Evolutionary conservation across 805 yeast species (phyloP), one percentile per base, ranked within the genome.

Genomic region (Wickerhamiella australiensis): DNA sequence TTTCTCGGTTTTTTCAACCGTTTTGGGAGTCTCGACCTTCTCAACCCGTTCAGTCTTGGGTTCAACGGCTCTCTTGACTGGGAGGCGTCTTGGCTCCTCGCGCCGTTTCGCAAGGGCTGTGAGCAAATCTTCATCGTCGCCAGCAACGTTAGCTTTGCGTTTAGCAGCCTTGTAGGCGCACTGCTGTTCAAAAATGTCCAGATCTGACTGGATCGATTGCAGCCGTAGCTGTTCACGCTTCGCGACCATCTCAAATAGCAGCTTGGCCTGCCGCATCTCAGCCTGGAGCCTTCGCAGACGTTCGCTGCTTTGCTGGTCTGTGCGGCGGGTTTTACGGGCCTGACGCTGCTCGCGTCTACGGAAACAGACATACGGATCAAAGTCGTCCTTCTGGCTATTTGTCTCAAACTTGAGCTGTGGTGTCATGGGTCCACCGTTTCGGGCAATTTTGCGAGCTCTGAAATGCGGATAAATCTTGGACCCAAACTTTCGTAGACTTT

Each of bases 301-400:
- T 64, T 88, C 96, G 12, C 87, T 81, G 57, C 92, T 86, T 58
- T 86, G 84, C 29, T 84, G 76, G 68, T 92, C 98, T 0, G 96
- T 85, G 55, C 97, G 78, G 65, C 98, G 78, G 0, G 98, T 92
- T 65, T 92, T 92, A 65, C 98, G 82, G 26, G 94, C 92, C 62
- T 85, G 96, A 56, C 98, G 78, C 56, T 86, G 82, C 61, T 88
- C 97, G 65, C 98, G 82, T 57, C 96, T 79, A 60, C 98, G 77
- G 71, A 92, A 92, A 68, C 96, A 86, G 37, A 86, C 82, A 65
- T 92, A 92, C 1, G 98, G 97, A 64, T 92, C 96, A 18, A 53
- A 46, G 25, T 58, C 61, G 59, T 88, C 96, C 60, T 87, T 87
- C 52, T 85, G 92, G 50, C 77, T 77, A 21, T 85, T 85, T 57